phyloP scores from a whole-genome alignment of 106 monocot genomes.

The Platanthera guangdongensis region DNA sequence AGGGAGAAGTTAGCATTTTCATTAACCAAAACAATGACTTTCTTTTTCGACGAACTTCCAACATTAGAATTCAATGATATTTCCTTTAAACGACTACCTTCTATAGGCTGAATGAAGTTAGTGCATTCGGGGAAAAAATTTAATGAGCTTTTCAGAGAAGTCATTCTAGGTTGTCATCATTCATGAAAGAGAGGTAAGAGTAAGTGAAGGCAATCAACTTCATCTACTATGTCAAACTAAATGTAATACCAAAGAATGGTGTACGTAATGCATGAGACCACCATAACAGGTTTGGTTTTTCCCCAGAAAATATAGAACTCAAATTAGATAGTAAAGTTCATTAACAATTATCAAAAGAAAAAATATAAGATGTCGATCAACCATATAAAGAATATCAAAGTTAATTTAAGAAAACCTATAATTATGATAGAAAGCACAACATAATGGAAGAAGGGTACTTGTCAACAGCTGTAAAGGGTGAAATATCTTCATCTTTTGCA shows the following conservation, averaged over 20 bases:
- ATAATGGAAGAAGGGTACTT: conserved; percentile 47
- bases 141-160: not conserved
- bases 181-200: not conserved
- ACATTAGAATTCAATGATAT: not conserved
- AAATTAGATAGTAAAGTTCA: not conserved
- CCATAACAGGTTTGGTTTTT: not conserved
- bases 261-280: not conserved
- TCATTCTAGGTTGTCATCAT: not conserved
- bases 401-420: not conserved
- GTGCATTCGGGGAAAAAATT: not conserved
- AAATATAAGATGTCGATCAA: not conserved
- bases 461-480: conserved; percentile 95
- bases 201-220: not conserved
- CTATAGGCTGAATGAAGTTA: not conserved
- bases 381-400: not conserved
- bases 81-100: not conserved
- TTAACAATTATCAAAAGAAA: not conserved
- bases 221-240: not conserved
- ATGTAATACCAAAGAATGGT: not conserved
- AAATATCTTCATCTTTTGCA: conserved; percentile 97
- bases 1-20: not conserved
- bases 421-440: conserved; percentile 5
- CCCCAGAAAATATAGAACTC: not conserved
- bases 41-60: not conserved
- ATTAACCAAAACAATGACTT: conserved; percentile 1